phyloP scores from a whole-genome alignment of 257 asterid species.

The Solanum medicagineum region DNA sequence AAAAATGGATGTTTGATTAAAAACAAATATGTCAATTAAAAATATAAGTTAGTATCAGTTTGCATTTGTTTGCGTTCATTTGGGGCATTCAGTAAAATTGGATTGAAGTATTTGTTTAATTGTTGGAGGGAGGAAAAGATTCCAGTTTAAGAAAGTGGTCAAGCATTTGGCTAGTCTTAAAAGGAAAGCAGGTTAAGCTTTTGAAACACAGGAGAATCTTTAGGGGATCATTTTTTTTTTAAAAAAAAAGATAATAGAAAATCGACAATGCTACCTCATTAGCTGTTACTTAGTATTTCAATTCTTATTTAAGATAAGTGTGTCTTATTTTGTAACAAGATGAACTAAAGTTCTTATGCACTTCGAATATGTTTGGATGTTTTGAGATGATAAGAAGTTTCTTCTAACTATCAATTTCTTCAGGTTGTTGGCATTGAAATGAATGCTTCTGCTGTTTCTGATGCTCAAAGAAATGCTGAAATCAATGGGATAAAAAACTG shows the following conservation, averaged over 20 bases:
- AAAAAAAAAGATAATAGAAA: background rate
- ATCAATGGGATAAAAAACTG: constrained; percentile 76
- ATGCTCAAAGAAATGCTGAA: constrained; percentile 90
- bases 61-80: background rate
- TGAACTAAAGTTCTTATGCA: background rate
- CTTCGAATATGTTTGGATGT: background rate
- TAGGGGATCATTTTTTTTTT: background rate
- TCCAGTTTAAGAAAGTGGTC: background rate
- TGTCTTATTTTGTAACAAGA: background rate
- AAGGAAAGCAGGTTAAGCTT: background rate
- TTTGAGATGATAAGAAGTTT: constrained; percentile 1
- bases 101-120: background rate
- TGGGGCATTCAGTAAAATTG: background rate
- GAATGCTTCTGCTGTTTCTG: constrained; percentile 96
- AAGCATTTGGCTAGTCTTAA: background rate
- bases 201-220: background rate
- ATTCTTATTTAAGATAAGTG: background rate
- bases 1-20: background rate
- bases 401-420: constrained; percentile 7
- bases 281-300: background rate
- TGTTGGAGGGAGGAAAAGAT: background rate
- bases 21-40: background rate
- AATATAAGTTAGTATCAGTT: background rate
- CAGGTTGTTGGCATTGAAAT: constrained; percentile 98
- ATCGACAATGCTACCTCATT: background rate